Conservation (phyloP, 129 eudicot species). For the carrot (Daucus carota) region DH1_v3.0 NC_030381.2:49883001-49883500, state of each 20-base stretch:
- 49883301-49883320: neutral
- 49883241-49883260: neutral
- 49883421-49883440: no score
- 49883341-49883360: neutral
- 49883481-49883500: neutral
- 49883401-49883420: no score
- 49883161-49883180: neutral
- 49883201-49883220: no score
- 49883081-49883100: slow-evolving; percentile 16
- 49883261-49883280: no score
- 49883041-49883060: slow-evolving; percentile 59
- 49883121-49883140: slow-evolving; percentile 60
- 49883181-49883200: slow-evolving; percentile 19
- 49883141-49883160: slow-evolving; percentile 21
- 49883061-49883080: slow-evolving; percentile 34
- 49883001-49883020: slow-evolving; percentile 70
- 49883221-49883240: neutral
- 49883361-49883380: neutral
- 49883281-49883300: neutral
- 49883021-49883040: slow-evolving; percentile 88
- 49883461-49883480: neutral
- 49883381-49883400: neutral
- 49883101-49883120: slow-evolving; percentile 36
- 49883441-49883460: no score
- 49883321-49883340: neutral